phyloP scores from a whole-genome alignment of 2,329 filamentous ascomycete species.

The Claviceps monticola region DNA sequence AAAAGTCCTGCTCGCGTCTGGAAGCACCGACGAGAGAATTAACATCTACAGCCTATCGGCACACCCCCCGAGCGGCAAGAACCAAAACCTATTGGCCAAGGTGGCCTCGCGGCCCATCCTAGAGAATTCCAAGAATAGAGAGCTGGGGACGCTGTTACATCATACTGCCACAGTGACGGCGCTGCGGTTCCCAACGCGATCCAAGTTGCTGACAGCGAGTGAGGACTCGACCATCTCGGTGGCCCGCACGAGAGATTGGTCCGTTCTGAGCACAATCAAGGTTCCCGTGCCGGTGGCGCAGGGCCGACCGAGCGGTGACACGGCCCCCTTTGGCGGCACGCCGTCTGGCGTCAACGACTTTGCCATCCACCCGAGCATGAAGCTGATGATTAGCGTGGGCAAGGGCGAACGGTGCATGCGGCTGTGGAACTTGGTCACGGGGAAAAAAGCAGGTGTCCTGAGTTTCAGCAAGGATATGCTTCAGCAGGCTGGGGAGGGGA shows the following conservation, averaged over 20 bases:
- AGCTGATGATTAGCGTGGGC: constrained; percentile 87
- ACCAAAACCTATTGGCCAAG: constrained; percentile 47
- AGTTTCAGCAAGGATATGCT: constrained; percentile 68
- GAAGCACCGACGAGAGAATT: constrained; percentile 85
- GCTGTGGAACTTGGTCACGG: constrained; percentile 92
- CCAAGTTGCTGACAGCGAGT: constrained; percentile 74
- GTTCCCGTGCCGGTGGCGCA: constrained; percentile 69
- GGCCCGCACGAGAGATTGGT: constrained; percentile 79
- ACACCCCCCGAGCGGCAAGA: constrained; percentile 43
- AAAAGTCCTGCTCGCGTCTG: constrained; percentile 80
- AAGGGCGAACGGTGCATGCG: constrained; percentile 85
- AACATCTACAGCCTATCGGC: constrained; percentile 85
- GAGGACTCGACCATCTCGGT: constrained; percentile 90
- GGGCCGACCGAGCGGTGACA: constrained; percentile 79
- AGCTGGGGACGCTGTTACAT: constrained; percentile 75
- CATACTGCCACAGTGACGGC: constrained; percentile 72
- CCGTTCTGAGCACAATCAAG: constrained; percentile 74
- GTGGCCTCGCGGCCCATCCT: constrained; percentile 60
- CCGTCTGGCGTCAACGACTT: constrained; percentile 91
- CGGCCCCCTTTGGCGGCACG: constrained; percentile 63
- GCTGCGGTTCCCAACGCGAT: constrained; percentile 68
- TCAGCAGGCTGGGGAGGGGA: constrained; percentile 60
- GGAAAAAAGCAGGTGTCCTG: constrained; percentile 85
- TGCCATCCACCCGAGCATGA: constrained; percentile 89
- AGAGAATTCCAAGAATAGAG: constrained; percentile 76